These are phyloP conservation scores for Primulina huaijiensis DNA, from an alignment of 257 asterid genomes.

Conservation along the genomic window DNA sequence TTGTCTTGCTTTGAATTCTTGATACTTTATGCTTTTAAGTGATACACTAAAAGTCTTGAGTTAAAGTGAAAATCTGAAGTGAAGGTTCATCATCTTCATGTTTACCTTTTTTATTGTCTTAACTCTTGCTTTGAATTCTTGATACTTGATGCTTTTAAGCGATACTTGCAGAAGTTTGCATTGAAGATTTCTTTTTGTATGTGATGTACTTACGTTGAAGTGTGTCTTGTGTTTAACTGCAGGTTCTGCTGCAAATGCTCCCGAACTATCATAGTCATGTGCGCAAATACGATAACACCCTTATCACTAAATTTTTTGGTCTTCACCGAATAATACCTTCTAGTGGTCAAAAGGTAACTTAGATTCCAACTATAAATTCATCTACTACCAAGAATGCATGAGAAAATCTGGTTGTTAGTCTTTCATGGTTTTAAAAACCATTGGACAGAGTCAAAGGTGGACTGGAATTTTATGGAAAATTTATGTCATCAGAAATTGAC, in stretches of 20 bases:
- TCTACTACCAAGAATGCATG: not conserved
- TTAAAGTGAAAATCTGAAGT: conserved; percentile 71
- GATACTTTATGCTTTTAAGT: not conserved
- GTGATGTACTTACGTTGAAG: not conserved
- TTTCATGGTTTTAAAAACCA: too few relatives aligned
- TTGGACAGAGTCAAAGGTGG: too few relatives aligned
- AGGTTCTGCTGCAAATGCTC: conserved; percentile 94
- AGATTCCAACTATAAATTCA: conserved; percentile 2
- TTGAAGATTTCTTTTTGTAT: too few relatives aligned
- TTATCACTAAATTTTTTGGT: conserved; percentile 91
- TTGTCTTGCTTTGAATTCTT: conserved; percentile 17
- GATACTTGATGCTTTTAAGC: not conserved
- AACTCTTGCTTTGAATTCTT: conserved; percentile 14
- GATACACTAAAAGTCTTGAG: not conserved
- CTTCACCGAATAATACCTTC: conserved; percentile 95
- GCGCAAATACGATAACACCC: conserved; percentile 73
- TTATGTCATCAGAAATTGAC: not conserved
- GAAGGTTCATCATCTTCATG: conserved; percentile 54
- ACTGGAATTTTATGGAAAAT: too few relatives aligned
- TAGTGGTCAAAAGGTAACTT: conserved; percentile 88
- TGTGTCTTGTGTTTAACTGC: conserved; percentile 19
- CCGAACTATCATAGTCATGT: conserved; percentile 88
- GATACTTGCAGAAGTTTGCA: not conserved
- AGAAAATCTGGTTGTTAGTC: not conserved
- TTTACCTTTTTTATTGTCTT: conserved; percentile 2